Conservation (phyloP, 352 stramenopile species). For the Globisporangium carolinianum region DNA sequence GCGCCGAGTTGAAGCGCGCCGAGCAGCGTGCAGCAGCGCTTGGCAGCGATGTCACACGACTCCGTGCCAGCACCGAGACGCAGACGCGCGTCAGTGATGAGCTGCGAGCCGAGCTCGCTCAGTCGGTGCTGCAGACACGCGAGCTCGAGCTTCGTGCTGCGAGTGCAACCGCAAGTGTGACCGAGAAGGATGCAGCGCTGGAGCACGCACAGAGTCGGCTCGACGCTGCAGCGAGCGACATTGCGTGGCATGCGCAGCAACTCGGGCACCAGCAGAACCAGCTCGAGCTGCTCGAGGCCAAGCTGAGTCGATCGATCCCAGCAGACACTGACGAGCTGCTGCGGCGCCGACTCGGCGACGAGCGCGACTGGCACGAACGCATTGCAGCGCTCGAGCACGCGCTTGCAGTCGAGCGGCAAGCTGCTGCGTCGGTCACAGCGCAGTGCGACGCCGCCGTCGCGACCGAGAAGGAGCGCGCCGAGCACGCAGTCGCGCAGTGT, state of each 20-base stretch:
- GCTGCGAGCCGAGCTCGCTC: neutral
- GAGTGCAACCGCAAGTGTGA: neutral
- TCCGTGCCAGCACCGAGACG: neutral
- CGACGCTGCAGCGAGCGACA: conserved; percentile 17
- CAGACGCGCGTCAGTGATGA: neutral
- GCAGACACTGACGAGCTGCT: conserved; percentile 45
- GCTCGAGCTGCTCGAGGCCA: conserved; percentile 34
- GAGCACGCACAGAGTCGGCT: conserved; percentile 21
- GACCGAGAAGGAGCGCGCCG: conserved; percentile 36
- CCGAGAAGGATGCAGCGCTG: conserved; percentile 9
- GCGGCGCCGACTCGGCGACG: conserved; percentile 28
- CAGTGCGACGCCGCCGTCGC: conserved; percentile 27
- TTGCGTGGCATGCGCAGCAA: conserved; percentile 21
- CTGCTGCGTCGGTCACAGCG: conserved; percentile 23
- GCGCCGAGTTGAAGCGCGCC: conserved; percentile 8
- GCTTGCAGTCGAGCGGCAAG: conserved; percentile 37
- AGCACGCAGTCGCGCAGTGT: conserved; percentile 31
- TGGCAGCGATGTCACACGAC: neutral
- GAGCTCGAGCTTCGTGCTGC: neutral
- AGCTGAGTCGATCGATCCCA: conserved; percentile 39
- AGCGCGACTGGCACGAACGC: conserved; percentile 57
- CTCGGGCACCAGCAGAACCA: conserved; percentile 39
- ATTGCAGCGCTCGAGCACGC: conserved; percentile 47
- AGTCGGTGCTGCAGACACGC: neutral
- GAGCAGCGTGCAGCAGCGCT: neutral